Evolutionary conservation across 2,329 filamentous ascomycete genomes (phyloP).

Genomic region (Phialophora expanda): DNA sequence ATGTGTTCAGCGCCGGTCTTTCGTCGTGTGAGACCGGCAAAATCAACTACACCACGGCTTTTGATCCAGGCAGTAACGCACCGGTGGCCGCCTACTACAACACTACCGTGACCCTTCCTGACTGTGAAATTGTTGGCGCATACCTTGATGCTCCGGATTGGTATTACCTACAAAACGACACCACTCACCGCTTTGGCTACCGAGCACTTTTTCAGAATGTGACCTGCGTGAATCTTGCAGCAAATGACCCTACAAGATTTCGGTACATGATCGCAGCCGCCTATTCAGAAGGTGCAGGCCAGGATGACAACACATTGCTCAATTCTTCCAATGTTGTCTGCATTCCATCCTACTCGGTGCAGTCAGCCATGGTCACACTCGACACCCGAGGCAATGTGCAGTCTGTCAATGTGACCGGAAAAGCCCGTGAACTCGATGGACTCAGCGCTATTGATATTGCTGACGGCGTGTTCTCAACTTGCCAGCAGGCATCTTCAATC

Average conservation of each 20-base stretch:
- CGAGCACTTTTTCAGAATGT: conserved; percentile 29
- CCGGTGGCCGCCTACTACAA: conserved; percentile 29
- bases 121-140: conserved; percentile 29
- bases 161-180: conserved; percentile 28
- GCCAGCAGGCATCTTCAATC: conserved; percentile 20
- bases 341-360: conserved; percentile 29
- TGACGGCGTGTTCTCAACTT: conserved; percentile 21
- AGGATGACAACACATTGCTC: conserved; percentile 31
- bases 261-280: conserved; percentile 27
- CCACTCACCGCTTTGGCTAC: conserved; percentile 31
- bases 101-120: conserved; percentile 27
- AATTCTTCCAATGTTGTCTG: conserved; percentile 36
- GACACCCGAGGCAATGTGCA: conserved; percentile 27
- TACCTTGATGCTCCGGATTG: conserved; percentile 31
- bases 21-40: conserved; percentile 25
- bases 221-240: conserved; percentile 29
- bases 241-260: conserved; percentile 23
- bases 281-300: conserved; percentile 31
- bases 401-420: conserved; percentile 25
- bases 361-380: conserved; percentile 24
- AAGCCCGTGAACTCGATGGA: conserved; percentile 16
- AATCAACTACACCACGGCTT: conserved; percentile 20
- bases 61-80: neutral
- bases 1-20: conserved; percentile 31
- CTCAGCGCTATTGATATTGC: conserved; percentile 27